A percentile compares a stretch with the other conserved stretches of the same genome.
Conservation (phyloP, 1,284 basidiomycete species). For the Omphalotus olearius region DNA sequence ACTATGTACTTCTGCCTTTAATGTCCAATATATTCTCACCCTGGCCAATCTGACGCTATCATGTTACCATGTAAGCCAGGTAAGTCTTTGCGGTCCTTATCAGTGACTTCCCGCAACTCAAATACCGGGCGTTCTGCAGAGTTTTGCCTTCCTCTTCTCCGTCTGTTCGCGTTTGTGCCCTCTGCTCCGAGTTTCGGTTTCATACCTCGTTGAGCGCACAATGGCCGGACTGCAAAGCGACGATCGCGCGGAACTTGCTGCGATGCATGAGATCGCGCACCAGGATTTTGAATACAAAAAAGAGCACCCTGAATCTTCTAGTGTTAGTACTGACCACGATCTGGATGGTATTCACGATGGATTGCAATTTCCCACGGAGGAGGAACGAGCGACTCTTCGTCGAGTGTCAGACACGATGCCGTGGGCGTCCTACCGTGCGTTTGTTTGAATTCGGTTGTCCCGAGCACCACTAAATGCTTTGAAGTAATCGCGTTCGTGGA, state of each 20-base stretch:
- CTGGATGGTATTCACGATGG: slow-evolving; percentile 48
- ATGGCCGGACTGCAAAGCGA: slow-evolving; percentile 11
- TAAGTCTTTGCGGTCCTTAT: background rate
- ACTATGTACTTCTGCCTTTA: no score
- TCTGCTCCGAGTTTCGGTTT: background rate
- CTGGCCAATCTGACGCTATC: background rate
- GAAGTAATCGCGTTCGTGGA: slow-evolving; percentile 70
- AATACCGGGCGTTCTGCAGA: background rate
- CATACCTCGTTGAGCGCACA: background rate
- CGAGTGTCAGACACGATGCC: slow-evolving; percentile 61
- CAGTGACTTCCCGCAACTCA: background rate
- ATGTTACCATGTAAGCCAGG: no score
- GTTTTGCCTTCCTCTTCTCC: background rate
- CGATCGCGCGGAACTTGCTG: slow-evolving; percentile 2
- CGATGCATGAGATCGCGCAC: slow-evolving; percentile 1
- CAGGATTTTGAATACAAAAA: slow-evolving; percentile 4
- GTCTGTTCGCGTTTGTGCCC: background rate
- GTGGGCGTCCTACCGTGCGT: slow-evolving; percentile 63
- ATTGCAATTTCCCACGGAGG: slow-evolving; percentile 64
- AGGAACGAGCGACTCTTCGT: slow-evolving; percentile 58
- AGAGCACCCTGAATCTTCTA: slow-evolving; percentile 1
- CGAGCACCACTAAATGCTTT: slow-evolving; percentile 3
- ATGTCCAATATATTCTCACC: background rate
- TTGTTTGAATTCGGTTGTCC: slow-evolving; percentile 1
- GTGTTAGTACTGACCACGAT: background rate